Evolutionary conservation across 176 grass and related monocot genomes (phyloP).

Genomic region (Cocos nucifera): DNA sequence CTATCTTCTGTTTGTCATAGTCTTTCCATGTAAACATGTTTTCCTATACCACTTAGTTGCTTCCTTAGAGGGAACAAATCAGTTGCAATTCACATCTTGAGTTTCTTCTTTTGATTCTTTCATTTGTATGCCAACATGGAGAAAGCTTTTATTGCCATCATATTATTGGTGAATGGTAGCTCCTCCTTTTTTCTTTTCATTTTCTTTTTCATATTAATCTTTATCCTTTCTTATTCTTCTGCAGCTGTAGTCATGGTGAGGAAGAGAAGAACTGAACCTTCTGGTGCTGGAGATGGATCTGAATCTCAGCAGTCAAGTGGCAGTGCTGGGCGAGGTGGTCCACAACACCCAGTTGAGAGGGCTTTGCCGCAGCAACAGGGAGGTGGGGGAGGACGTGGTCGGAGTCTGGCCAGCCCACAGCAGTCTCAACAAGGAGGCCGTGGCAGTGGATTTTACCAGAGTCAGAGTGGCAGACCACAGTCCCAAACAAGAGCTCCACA

Average conservation of each 20-base stretch:
- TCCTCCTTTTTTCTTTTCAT: no score
- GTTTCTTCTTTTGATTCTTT: no score
- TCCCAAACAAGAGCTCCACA: conserved; percentile 34
- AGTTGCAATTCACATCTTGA: no score
- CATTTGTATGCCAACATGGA: no score
- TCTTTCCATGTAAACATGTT: no score
- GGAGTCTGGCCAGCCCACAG: conserved; percentile 33
- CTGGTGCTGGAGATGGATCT: conserved; percentile 40
- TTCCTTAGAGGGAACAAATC: no score
- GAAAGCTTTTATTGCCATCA: no score
- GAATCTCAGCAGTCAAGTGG: conserved; percentile 25
- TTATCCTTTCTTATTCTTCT: conserved; percentile 15
- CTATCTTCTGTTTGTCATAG: no score
- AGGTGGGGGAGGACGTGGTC: conserved; percentile 42
- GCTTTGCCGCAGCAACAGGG: conserved; percentile 31
- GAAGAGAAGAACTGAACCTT: conserved; percentile 71
- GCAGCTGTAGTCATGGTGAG: conserved; percentile 53
- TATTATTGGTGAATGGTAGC: no score
- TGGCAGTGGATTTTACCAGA: conserved; percentile 46
- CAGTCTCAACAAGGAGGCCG: conserved; percentile 42
- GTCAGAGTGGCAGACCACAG: conserved; percentile 42
- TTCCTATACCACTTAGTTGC: no score
- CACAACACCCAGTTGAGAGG: conserved; percentile 41
- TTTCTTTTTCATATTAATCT: no score
- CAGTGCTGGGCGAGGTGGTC: conserved; percentile 28